Percentiles rank a stretch among this genome's conserved stretches.
Conservation (phyloP, 768 basidiomycete species). For the Crepidotus variabilis region DNA sequence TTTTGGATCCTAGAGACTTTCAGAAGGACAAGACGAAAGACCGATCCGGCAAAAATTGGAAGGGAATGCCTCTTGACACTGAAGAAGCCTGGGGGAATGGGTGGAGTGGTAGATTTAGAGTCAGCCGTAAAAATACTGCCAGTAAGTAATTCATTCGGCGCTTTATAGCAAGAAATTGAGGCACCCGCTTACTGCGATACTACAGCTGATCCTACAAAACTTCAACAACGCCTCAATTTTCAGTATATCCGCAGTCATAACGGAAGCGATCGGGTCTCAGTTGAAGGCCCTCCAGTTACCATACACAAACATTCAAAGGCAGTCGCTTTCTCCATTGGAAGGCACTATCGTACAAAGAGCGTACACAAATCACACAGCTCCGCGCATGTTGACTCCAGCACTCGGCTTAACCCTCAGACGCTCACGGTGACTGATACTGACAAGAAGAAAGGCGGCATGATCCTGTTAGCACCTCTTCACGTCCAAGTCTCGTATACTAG, state of each 20-base stretch:
- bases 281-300: constrained; percentile 58
- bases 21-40: constrained; percentile 16
- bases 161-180: neutral
- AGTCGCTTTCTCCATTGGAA: constrained; percentile 74
- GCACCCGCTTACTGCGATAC: constrained; percentile 2
- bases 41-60: constrained; percentile 29
- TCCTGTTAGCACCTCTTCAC: constrained; percentile 66
- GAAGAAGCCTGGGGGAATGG: constrained; percentile 70
- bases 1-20: constrained; percentile 13
- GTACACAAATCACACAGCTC: constrained; percentile 1
- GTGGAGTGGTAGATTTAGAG: constrained; percentile 60
- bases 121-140: constrained; percentile 43
- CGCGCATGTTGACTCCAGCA: constrained; percentile 9
- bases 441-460: constrained; percentile 38
- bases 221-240: constrained; percentile 67
- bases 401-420: constrained; percentile 20
- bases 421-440: constrained; percentile 16
- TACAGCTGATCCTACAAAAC: constrained; percentile 50
- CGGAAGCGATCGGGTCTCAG: constrained; percentile 24
- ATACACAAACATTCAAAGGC: constrained; percentile 84
- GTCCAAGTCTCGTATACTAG: constrained; percentile 81
- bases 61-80: constrained; percentile 45
- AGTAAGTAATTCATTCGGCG: constrained; percentile 24
- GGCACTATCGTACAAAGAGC: constrained; percentile 41
- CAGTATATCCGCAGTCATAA: constrained; percentile 47